Conservation (phyloP, 345 rosid species). For the Lumnitzera littorea region DNA sequence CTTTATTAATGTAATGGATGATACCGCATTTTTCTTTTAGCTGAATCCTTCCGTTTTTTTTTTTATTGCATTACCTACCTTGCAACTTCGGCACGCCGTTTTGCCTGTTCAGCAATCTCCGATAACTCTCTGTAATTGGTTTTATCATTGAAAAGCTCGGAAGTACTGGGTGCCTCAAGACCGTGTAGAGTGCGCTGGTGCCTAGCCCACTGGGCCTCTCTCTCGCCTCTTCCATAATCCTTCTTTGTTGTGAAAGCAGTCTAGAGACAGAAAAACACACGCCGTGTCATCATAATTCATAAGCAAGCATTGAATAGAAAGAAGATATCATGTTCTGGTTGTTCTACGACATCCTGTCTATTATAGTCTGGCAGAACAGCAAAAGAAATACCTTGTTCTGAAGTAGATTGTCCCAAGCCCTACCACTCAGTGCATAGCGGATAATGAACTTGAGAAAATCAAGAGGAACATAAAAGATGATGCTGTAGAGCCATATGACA, state of each 20-base stretch:
- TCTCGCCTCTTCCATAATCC: conserved; percentile 73
- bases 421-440: conserved; percentile 63
- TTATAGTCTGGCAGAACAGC: neutral
- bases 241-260: conserved; percentile 91
- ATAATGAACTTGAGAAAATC: conserved; percentile 70
- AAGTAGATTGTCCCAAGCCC: conserved; percentile 75
- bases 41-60: neutral
- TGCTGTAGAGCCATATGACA: conserved; percentile 81
- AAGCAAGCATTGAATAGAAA: neutral
- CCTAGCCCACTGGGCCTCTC: conserved; percentile 90
- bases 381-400: conserved; percentile 55
- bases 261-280: conserved; percentile 18
- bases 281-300: neutral
- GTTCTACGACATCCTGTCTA: neutral
- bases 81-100: conserved; percentile 85
- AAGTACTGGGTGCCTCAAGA: conserved; percentile 42
- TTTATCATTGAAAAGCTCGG: conserved; percentile 47
- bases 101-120: conserved; percentile 90
- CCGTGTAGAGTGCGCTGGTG: conserved; percentile 87
- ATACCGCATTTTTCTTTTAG: neutral
- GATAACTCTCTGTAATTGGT: conserved; percentile 62
- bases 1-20: no score
- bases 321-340: neutral
- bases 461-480: conserved; percentile 66
- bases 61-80: conserved; percentile 45